phyloP scores from a whole-genome alignment of 202 grass and related monocot species.

The Setaria viridis region DNA sequence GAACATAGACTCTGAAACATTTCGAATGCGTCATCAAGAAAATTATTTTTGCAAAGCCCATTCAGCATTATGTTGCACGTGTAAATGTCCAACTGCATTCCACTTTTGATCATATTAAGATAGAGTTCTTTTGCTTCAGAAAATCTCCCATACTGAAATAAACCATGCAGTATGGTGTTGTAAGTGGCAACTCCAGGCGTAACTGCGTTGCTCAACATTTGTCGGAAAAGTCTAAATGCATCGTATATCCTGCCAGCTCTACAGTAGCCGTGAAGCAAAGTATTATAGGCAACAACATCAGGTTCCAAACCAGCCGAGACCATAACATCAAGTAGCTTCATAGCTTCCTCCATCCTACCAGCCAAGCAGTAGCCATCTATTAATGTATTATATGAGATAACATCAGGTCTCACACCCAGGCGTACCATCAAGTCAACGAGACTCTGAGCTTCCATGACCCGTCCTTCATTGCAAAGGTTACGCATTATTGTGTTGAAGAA shows the following conservation, averaged over 20 bases:
- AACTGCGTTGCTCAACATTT: slow-evolving; percentile 45
- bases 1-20: not conserved
- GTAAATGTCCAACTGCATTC: not conserved
- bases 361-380: not conserved
- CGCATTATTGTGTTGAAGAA: not conserved
- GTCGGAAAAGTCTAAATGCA: slow-evolving; percentile 20
- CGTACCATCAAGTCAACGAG: not conserved
- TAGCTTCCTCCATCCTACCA: not conserved
- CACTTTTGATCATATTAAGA: slow-evolving; percentile 18
- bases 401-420: not conserved
- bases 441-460: not conserved
- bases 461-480: not conserved
- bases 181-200: slow-evolving; percentile 14
- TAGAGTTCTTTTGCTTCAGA: slow-evolving; percentile 38
- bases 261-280: slow-evolving; percentile 46
- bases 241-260: slow-evolving; percentile 33
- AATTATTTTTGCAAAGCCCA: slow-evolving; percentile 17
- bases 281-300: slow-evolving; percentile 34
- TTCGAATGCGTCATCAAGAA: not conserved
- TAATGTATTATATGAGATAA: not conserved
- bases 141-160: slow-evolving; percentile 37
- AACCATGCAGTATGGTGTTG: slow-evolving; percentile 39
- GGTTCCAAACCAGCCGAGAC: slow-evolving; percentile 41
- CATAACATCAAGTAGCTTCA: slow-evolving; percentile 40
- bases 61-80: not conserved